Evolutionary conservation across 305 asterid species (phyloP).

Genomic region (Solanum aculeatissimum): DNA sequence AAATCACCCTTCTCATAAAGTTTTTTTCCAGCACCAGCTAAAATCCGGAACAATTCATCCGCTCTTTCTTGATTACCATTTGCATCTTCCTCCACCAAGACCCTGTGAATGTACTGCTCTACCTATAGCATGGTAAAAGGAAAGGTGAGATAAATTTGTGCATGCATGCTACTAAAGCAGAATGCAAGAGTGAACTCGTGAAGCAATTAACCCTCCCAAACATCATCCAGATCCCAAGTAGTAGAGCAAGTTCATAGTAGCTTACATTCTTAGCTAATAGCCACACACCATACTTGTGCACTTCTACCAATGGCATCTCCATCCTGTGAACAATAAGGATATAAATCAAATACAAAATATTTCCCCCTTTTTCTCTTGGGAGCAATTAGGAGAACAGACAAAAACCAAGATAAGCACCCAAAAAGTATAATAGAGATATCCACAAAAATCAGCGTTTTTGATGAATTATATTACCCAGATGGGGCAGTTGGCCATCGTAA

Average conservation of each 20-base stretch:
- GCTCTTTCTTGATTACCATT: slow-evolving; percentile 35
- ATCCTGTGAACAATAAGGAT: slow-evolving; percentile 44
- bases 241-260: slow-evolving; percentile 7
- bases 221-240: slow-evolving; percentile 1
- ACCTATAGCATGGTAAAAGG: slow-evolving; percentile 37
- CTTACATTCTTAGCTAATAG: slow-evolving; percentile 88
- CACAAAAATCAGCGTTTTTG: slow-evolving; percentile 1
- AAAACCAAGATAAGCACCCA: background rate
- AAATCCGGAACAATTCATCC: slow-evolving; percentile 47
- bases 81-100: slow-evolving; percentile 82
- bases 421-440: background rate
- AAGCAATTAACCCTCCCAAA: background rate
- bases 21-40: slow-evolving; percentile 38
- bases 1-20: slow-evolving; percentile 79
- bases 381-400: background rate
- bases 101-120: slow-evolving; percentile 81
- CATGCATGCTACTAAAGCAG: background rate
- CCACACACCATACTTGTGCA: slow-evolving; percentile 79
- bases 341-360: slow-evolving; percentile 6
- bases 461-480: slow-evolving; percentile 46
- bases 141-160: slow-evolving; percentile 1
- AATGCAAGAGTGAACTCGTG: background rate
- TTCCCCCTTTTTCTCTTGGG: background rate
- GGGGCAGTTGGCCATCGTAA: slow-evolving; percentile 99
- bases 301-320: slow-evolving; percentile 99